Evolutionary conservation across 306 rosid genomes (phyloP), one percentile per base, ranked within the genome.

Genomic region (Begonia fuchsioides): DNA sequence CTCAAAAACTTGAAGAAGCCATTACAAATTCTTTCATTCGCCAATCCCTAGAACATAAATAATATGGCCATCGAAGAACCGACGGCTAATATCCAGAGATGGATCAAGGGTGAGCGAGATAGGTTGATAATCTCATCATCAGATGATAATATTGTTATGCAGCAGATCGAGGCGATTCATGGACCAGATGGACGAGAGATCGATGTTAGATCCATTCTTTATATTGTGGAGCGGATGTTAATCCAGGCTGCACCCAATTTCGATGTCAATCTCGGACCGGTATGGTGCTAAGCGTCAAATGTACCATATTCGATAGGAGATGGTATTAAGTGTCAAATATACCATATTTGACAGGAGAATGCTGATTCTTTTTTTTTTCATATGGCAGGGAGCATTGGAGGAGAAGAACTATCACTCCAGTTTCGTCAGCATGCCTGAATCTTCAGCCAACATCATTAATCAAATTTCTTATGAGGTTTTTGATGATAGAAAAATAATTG

Each of bases 401-500:
- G 45, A 41, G 13, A 41, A 41, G 45, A 41, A n/a, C 14, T 41
- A 41, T n/a, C 45, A 41, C 6, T 11, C 45, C 14, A 4, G 6
- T 41, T 41, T 41, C 45, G 14, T 41, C 45, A n/a, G 45, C 14
- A 41, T n/a, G 12, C 45, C 14, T 41, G 45, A 41, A 41, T 41
- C 45, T 11, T 41, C 14, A 3, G 12, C 45, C 45, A 0, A 41
- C 45, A 41, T 41, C 45, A 41, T 41, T n/a, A 13, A 41, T 41
- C 45, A 41, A 41, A 41, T 41, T 41, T 41, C 45, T n/a, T 11
- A n/a, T n/a, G 45, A 41, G 45, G 45, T 41, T n/a, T 26, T n/a
- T 26, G 35, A 26, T 8, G 0, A 26, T 26, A 26, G 35, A 26
- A 26, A 26, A 8, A 26, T 26, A 26, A 26, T 6, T 4, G 7